Evolutionary conservation across 768 basidiomycete genomes (phyloP).

Genomic region (Hypholoma fasciculare): DNA sequence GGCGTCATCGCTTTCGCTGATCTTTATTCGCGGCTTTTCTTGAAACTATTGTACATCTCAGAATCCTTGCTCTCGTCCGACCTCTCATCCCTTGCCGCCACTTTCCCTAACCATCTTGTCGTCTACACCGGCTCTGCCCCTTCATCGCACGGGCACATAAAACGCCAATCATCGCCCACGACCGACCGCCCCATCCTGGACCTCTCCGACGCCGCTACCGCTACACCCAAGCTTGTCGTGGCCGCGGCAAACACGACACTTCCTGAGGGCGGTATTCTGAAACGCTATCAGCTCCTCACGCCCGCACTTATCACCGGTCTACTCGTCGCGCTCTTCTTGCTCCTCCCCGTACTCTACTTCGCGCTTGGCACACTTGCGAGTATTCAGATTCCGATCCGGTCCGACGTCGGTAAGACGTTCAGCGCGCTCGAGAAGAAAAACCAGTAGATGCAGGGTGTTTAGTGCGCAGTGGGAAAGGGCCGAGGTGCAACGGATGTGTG

Average conservation of each 20-base stretch:
- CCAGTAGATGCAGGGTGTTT: slow-evolving; percentile 43
- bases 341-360: slow-evolving; percentile 64
- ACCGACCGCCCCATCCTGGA: slow-evolving; percentile 25
- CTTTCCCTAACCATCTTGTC: slow-evolving; percentile 64
- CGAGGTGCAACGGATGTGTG: not conserved
- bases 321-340: slow-evolving; percentile 63
- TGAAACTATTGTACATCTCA: slow-evolving; percentile 17
- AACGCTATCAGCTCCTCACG: slow-evolving; percentile 76
- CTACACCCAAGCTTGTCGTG: slow-evolving; percentile 13
- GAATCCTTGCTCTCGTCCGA: slow-evolving; percentile 47
- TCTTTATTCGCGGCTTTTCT: not conserved
- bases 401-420: slow-evolving; percentile 65
- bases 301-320: slow-evolving; percentile 70
- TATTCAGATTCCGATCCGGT: slow-evolving; percentile 69
- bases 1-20: not conserved
- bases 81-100: slow-evolving; percentile 46
- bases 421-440: slow-evolving; percentile 74
- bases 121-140: slow-evolving; percentile 60
- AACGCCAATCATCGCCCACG: slow-evolving; percentile 35
- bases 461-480: not conserved
- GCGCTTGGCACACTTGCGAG: slow-evolving; percentile 69
- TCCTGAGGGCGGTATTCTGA: slow-evolving; percentile 59
- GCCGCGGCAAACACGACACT: slow-evolving; percentile 34
- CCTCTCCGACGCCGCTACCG: slow-evolving; percentile 13
- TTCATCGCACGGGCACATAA: slow-evolving; percentile 26